Evolutionary conservation across 75 land plant species (phyloP).

Genomic region (Sequoia sempervirens): DNA sequence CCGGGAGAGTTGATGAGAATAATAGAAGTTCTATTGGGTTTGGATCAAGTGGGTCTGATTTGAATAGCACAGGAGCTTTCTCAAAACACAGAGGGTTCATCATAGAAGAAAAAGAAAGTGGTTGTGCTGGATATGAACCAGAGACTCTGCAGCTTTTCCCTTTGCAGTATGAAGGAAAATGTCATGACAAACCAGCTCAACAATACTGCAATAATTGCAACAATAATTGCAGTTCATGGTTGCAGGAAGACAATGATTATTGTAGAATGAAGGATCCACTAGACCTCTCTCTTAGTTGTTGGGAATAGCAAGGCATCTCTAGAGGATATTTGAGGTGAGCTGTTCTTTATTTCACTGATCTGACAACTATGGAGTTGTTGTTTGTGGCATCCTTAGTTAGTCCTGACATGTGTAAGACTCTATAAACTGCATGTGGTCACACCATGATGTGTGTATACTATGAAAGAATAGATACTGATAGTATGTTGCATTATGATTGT

Average conservation of each 20-base stretch:
- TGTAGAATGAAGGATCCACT: slow-evolving; percentile 3
- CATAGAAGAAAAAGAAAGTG: not conserved
- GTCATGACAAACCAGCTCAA: not conserved
- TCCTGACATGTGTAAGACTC: not conserved
- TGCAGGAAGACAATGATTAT: not conserved
- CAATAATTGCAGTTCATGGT: slow-evolving; percentile 1
- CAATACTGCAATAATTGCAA: not conserved
- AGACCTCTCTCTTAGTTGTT: slow-evolving; percentile 3
- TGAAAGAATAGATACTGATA: too few species aligned
- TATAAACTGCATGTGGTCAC: too few species aligned
- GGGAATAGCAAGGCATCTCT: not conserved
- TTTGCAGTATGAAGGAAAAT: not conserved
- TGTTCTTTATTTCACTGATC: not conserved
- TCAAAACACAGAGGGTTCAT: not conserved
- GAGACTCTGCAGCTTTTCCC: slow-evolving; percentile 8
- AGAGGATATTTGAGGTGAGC: not conserved
- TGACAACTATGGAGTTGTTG: not conserved
- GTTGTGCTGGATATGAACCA: not conserved
- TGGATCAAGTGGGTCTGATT: not conserved
- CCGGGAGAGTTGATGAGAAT: not conserved
- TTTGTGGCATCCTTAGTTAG: not conserved
- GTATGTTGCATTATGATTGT: too few species aligned
- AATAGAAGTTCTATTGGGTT: not conserved
- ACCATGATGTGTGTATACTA: too few species aligned
- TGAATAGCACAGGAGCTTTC: not conserved